Evolutionary conservation across 2,329 filamentous ascomycete species (phyloP).

Genomic region (Monosporascus sp.): DNA sequence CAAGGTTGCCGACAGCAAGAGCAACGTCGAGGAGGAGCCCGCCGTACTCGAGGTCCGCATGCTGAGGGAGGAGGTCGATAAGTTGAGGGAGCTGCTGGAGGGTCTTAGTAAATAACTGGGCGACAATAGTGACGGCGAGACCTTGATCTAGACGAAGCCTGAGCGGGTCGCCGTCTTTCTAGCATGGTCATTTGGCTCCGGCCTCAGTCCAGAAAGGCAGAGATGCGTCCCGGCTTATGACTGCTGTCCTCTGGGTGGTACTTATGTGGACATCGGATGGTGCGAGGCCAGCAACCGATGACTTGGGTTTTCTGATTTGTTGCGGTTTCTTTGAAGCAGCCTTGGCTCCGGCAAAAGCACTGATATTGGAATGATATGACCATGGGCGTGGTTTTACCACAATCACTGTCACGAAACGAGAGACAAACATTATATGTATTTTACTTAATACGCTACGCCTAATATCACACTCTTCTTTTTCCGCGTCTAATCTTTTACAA

Average conservation of each 20-base stretch:
- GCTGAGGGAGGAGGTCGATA: slow-evolving; percentile 52
- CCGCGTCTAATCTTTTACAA: no score
- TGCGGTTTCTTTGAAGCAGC: no score
- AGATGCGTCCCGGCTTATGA: not conserved
- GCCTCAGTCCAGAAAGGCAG: not conserved
- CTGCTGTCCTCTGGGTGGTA: not conserved
- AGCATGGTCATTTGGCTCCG: not conserved
- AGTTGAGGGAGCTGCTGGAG: slow-evolving; percentile 47
- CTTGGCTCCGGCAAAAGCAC: no score
- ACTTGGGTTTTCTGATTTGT: no score
- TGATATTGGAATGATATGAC: no score
- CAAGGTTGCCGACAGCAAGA: slow-evolving; percentile 67
- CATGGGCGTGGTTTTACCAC: no score
- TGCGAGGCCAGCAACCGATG: not conserved
- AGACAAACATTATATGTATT: no score
- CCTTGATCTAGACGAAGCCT: slow-evolving; percentile 6
- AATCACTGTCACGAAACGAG: no score
- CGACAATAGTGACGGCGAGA: slow-evolving; percentile 11
- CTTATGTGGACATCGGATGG: not conserved
- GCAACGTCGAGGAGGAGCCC: slow-evolving; percentile 76
- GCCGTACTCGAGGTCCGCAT: slow-evolving; percentile 64
- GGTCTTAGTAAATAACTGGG: slow-evolving; percentile 15
- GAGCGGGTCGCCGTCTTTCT: not conserved
- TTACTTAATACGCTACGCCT: no score
- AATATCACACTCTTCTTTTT: no score